Conservation (phyloP, 2,329 filamentous ascomycete species). For the Fragosphaeria purpurea region DNA sequence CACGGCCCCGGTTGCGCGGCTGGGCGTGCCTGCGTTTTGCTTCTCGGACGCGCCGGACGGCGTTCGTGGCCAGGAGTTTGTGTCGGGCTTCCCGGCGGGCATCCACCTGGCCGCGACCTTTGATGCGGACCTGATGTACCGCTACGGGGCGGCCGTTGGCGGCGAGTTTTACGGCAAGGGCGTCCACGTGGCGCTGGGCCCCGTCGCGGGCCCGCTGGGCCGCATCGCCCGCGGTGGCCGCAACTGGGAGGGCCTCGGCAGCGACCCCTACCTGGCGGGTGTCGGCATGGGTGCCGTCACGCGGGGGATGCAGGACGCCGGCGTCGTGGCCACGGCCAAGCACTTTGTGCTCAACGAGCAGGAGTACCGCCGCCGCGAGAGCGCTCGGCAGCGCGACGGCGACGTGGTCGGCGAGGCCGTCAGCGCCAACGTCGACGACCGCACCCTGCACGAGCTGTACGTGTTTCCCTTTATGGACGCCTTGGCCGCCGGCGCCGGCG, state of each 20-base stretch:
- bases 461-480: constrained; percentile 57
- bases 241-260: constrained; percentile 43
- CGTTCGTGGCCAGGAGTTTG: constrained; percentile 23
- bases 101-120: constrained; percentile 62
- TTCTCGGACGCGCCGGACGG: constrained; percentile 32
- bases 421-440: constrained; percentile 55
- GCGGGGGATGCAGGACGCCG: constrained; percentile 26
- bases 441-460: constrained; percentile 55
- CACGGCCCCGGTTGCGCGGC: constrained; percentile 23
- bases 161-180: constrained; percentile 59
- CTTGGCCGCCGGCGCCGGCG: constrained; percentile 44
- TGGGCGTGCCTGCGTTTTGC: constrained; percentile 33
- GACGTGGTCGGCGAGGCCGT: constrained; percentile 36
- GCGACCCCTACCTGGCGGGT: constrained; percentile 23
- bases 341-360: constrained; percentile 53
- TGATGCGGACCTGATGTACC: constrained; percentile 55
- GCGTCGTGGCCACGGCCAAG: constrained; percentile 69
- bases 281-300: constrained; percentile 19
- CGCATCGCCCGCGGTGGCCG: constrained; percentile 52
- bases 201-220: constrained; percentile 47
- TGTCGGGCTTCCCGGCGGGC: constrained; percentile 51
- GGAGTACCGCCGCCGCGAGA: constrained; percentile 36
- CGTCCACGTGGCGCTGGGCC: constrained; percentile 59
- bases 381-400: constrained; percentile 34
- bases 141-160: constrained; percentile 58